phyloP scores from a whole-genome alignment of 345 rosid genomes.

The Gossypium mustelinum region DNA sequence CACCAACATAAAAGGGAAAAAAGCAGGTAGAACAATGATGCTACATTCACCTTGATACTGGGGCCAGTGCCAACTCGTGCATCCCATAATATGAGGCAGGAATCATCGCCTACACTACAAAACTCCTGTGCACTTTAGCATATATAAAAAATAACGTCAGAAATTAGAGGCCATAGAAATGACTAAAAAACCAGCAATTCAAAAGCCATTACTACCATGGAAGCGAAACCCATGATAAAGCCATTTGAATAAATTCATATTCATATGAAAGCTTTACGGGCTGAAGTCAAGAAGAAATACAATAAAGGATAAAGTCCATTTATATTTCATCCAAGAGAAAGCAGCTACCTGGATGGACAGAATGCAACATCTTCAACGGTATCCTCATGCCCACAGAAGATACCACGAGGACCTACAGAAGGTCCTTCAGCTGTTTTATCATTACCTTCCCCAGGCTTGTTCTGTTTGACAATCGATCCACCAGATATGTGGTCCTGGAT shows the following conservation, averaged over 20 bases:
- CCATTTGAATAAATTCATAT: neutral
- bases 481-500: conserved; percentile 25
- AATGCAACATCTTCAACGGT: conserved; percentile 98
- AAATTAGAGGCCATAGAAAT: conserved; percentile 7
- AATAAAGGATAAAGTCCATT: neutral
- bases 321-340: conserved; percentile 4
- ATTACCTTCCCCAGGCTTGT: neutral
- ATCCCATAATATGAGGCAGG: conserved; percentile 99
- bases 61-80: conserved; percentile 84
- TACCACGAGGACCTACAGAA: conserved; percentile 68
- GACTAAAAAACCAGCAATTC: conserved; percentile 3
- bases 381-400: conserved; percentile 84
- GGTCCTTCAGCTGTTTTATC: too few relatives aligned
- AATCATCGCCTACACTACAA: conserved; percentile 97
- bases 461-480: conserved; percentile 68
- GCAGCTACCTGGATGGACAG: conserved; percentile 84
- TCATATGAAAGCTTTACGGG: neutral
- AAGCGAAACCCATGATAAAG: neutral
- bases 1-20: neutral
- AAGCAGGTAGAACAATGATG: neutral
- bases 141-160: conserved; percentile 23
- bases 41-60: conserved; percentile 51
- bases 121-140: conserved; percentile 84
- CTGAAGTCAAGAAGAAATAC: conserved; percentile 3
- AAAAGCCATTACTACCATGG: neutral